These are phyloP conservation scores for Proliferodiscus dingleyae DNA, from an alignment of 2,329 filamentous ascomycete genomes.

Conservation along the genomic window DNA sequence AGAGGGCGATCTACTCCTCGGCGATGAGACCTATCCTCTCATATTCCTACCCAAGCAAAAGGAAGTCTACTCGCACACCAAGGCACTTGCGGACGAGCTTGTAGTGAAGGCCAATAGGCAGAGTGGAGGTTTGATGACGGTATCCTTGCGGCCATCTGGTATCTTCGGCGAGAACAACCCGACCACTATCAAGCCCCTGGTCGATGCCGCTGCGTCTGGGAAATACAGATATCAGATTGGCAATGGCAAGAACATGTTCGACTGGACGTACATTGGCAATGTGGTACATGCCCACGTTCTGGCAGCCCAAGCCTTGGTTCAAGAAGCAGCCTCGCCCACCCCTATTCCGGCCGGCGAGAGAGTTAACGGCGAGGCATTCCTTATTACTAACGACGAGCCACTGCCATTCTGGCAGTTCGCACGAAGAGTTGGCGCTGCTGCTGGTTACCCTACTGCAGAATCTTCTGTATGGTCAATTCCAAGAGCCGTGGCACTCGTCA, in stretches of 20 bases:
- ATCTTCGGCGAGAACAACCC: background rate
- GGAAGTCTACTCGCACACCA: background rate
- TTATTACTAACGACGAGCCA: conserved; percentile 2
- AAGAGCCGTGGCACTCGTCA: background rate
- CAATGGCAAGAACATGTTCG: background rate
- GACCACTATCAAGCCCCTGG: background rate
- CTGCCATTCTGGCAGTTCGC: background rate
- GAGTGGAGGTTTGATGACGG: background rate
- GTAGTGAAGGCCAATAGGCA: background rate
- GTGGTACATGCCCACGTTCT: background rate
- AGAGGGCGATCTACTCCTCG: background rate
- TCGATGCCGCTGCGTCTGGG: background rate
- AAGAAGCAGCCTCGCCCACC: background rate
- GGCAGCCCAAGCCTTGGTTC: background rate
- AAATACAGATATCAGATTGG: background rate
- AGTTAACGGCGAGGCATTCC: conserved; percentile 1
- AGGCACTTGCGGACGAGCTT: background rate
- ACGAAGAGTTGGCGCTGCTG: background rate
- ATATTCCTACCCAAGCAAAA: background rate
- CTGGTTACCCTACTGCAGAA: background rate
- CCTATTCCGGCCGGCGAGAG: background rate
- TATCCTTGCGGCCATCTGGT: background rate
- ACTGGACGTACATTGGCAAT: background rate
- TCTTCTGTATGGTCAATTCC: background rate
- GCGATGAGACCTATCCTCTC: background rate